Evolutionary conservation across 805 yeast species (phyloP).

Genomic region (Metschnikowia baotianmanensis): DNA sequence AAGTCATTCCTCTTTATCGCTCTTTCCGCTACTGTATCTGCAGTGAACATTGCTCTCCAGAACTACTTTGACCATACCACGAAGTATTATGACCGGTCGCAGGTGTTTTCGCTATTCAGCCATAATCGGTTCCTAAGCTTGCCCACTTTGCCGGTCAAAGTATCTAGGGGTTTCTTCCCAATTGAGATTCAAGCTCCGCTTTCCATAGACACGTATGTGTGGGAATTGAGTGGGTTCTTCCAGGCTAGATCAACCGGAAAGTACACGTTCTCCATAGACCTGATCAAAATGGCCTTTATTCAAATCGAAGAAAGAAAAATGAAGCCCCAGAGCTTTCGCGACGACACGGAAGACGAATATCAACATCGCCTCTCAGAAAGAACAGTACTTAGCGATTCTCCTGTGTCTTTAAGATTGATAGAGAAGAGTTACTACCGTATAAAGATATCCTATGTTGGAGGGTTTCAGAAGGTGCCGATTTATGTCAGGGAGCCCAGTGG

Average conservation of each 20-base stretch:
- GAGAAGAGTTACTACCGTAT: background rate
- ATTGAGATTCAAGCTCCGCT: no score
- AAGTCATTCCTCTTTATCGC: no score
- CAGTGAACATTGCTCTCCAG: no score
- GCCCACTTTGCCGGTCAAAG: no score
- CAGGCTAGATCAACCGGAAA: background rate
- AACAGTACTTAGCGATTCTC: background rate
- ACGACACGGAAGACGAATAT: background rate
- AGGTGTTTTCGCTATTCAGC: no score
- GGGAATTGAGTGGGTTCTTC: constrained; percentile 1
- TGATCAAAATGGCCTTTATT: background rate
- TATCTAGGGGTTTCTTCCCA: no score
- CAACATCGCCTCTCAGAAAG: background rate
- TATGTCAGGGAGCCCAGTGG: background rate
- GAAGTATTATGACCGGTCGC: no score
- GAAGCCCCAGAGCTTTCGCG: background rate
- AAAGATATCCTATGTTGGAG: background rate
- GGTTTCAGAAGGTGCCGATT: background rate
- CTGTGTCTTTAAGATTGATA: background rate
- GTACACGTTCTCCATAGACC: background rate
- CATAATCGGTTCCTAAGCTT: no score
- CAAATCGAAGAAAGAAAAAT: background rate
- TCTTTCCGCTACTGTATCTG: no score
- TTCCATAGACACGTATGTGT: constrained; percentile 2
- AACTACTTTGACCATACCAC: no score